Conservation (phyloP, 768 basidiomycete genomes). For the Rhodocollybia butyracea region DNA sequence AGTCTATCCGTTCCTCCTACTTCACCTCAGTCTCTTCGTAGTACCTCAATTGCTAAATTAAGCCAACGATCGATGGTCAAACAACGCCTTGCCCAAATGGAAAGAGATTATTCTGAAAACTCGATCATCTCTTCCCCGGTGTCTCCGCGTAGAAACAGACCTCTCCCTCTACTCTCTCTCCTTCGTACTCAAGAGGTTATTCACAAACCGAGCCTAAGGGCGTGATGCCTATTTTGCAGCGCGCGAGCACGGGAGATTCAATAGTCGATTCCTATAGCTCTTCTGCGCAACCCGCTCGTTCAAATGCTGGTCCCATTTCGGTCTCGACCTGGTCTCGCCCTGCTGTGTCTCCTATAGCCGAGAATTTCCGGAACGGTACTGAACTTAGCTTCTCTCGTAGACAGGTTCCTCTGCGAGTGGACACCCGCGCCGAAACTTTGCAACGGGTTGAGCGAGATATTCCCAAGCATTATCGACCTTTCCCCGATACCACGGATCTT, state of each 20-base stretch:
- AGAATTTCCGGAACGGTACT: not conserved
- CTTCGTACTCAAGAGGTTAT: not conserved
- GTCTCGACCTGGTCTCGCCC: not conserved
- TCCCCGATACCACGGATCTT: not conserved
- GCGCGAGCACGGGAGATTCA: conserved; percentile 7
- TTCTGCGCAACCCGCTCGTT: not conserved
- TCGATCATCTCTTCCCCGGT: not conserved
- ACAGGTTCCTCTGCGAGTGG: not conserved
- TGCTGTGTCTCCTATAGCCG: conserved; percentile 1
- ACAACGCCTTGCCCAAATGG: conserved; percentile 62
- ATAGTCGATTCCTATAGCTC: conserved; percentile 9
- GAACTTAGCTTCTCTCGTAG: not conserved
- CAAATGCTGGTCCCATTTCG: not conserved
- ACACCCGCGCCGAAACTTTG: not conserved
- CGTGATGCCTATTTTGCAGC: not conserved
- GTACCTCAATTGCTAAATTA: conserved; percentile 63
- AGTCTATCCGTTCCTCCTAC: not conserved
- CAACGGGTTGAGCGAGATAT: not conserved
- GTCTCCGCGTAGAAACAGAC: not conserved
- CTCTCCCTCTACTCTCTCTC: not conserved
- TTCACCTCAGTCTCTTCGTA: conserved; percentile 1
- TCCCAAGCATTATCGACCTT: not conserved
- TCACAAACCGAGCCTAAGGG: too few relatives aligned
- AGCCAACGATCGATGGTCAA: conserved; percentile 61
- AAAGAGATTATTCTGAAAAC: conserved; percentile 22